Evolutionary conservation across 2,329 filamentous ascomycete genomes (phyloP), one percentile per base, ranked within the genome.

Genomic region (Fusarium begoniae): DNA sequence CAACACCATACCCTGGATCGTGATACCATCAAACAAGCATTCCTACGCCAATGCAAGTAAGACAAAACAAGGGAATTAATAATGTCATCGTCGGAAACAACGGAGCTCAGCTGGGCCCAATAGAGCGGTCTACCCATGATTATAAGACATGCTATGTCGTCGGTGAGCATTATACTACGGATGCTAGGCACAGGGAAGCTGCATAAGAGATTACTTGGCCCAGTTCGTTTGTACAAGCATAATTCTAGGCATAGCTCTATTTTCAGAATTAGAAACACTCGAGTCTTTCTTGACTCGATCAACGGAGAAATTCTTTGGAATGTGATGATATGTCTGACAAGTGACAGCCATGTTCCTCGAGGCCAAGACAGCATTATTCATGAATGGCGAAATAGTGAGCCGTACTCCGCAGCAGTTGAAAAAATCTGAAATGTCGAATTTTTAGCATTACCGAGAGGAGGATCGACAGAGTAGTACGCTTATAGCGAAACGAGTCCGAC

Each of bases 391-490:
- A 37, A 57, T 41, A 54, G 8, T 53, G 45, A 45, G 47, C 44
- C 30, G 14, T 32, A 32, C 32, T 32, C 32, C 32, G n/a, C 54
- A 54, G 44, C 37, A 56, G 57, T 22, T 43, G 8, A 41, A 40
- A 50, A 70, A 69, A 56, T 26, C 32, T 50, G 56, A 60, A 51
- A 22, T 50, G 45, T 71, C 60, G 66, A 63, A 48, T 50, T 71
- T 72, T 59, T 40, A 56, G 55, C 43, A 57, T 59, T 73, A 59
- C 65, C 72, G 72, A 75, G 61, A 75, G 72, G 54, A 75, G 72
- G 72, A 75, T 75, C 72, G 72, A 66, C 72, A 73, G 61, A 38
- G 26, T n/a, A 54, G 24, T 43, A 57, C 44, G 60, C 50, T 58
- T 35, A 55, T 70, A 57, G 66, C 68, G 69, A 72, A 61, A 57